These are phyloP conservation scores for Hydrangea macrophylla DNA, from an alignment of 148 eudicot species.

Conservation along the genomic window DNA sequence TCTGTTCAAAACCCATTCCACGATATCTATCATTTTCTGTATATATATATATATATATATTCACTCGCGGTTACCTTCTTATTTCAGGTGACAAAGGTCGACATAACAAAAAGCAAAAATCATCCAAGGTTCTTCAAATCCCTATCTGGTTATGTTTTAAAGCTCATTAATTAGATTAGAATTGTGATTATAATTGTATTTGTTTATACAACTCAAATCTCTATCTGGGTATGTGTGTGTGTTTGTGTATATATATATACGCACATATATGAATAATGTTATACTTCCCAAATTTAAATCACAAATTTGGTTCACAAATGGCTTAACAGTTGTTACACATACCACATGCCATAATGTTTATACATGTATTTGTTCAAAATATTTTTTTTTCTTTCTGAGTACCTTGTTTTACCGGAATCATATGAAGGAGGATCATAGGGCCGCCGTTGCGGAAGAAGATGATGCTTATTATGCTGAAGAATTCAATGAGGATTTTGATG, in stretches of 20 bases:
- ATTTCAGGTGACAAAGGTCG: constrained; percentile 38
- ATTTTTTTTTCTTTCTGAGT: background rate
- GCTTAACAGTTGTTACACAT: no score
- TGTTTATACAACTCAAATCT: background rate
- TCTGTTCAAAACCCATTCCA: no score
- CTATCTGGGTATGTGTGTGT: no score
- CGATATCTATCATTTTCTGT: no score
- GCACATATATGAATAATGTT: no score
- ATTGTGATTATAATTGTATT: no score
- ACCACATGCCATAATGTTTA: background rate
- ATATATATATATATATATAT: background rate
- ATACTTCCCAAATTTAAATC: no score
- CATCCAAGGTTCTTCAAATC: constrained; percentile 28
- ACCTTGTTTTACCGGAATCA: background rate
- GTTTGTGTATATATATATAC: no score
- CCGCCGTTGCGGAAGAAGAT: constrained; percentile 38
- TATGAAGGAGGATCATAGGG: constrained; percentile 47
- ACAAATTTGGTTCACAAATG: no score
- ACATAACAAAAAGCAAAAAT: constrained; percentile 33
- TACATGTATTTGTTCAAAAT: constrained; percentile 1
- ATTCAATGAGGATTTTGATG: constrained; percentile 45
- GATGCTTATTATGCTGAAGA: constrained; percentile 49
- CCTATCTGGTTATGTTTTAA: no score
- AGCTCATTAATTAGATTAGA: no score
- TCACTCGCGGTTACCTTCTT: background rate